Base-by-base conservation (phyloP, 2,329 filamentous ascomycete species). In the Colletotrichum somersetense region DNA sequence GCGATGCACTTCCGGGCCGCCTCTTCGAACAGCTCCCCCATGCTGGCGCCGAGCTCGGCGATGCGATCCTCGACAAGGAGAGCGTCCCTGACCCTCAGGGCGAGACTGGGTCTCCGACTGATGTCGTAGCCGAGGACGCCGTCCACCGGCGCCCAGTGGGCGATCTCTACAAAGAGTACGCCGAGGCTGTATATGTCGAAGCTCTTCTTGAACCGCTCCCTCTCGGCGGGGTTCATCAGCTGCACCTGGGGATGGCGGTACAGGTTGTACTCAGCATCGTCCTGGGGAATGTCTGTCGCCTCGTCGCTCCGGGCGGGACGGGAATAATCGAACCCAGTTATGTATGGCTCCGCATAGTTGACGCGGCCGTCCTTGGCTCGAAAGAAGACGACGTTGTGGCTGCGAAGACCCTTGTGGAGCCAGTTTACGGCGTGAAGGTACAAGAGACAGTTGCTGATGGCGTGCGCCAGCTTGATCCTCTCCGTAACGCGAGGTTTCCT, bases 351-450 rank as follows among this genome's bases (percentile, higher is more conserved):
- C 8, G 75, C 73, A 62, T 83, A 84, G 66, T 85, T 79, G 53
- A 85, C 78, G 30, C 73, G 69, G 67, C 78, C 80, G 30, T 70
- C 62, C n/a, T 65, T 73, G 23, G 76, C 73, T 20, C 79, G 79
- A 75, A 88, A 88, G 76, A 89, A 88, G 20, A 89, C 76, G 35
- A 89, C 82, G 75, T 88, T 89, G 67, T 86, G 80, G 67, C 83
- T 85, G 16, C 87, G 85, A 10, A 89, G 80, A 16, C 86, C 87
- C 75, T 90, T 89, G 80, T 89, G 88, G 7, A 89, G 81, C 87
- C 87, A 89, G 72, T 88, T 84, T 1, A 88, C 86, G 3, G 85
- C 83, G 75, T 89, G 87, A 0, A 89, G 81, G 67, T 88, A 87
- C 58, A 89, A 79, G 3, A 90, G 77, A 23, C 85, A 89, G 75